phyloP scores from a whole-genome alignment of 495 filamentous ascomycete species.

The Lichenothelia convexa region DNA sequence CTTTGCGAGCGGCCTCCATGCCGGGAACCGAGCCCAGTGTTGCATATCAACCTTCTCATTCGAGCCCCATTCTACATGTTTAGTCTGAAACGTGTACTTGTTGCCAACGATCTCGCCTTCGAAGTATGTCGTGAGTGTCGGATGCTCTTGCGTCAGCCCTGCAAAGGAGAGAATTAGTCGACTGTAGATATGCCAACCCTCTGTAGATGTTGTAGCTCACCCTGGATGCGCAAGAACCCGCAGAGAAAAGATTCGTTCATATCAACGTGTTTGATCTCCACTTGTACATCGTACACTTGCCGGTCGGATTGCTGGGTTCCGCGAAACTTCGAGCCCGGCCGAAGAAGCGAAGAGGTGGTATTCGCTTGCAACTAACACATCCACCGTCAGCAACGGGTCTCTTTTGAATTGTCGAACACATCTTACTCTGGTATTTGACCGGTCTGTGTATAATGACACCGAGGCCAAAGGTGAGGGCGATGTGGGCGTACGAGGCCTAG shows the following conservation, averaged over 20 bases:
- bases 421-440: too few relatives aligned
- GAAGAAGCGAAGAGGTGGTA: slow-evolving; percentile 63
- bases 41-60: slow-evolving; percentile 81
- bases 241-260: slow-evolving; percentile 89
- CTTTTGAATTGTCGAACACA: too few relatives aligned
- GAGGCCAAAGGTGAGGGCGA: too few relatives aligned
- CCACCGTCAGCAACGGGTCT: slow-evolving; percentile 3
- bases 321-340: slow-evolving; percentile 70
- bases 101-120: slow-evolving; percentile 95
- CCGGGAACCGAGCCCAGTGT: slow-evolving; percentile 82
- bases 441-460: too few relatives aligned
- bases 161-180: slow-evolving; percentile 12
- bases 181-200: not conserved
- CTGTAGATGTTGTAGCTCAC: slow-evolving; percentile 30
- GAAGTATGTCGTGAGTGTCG: slow-evolving; percentile 92
- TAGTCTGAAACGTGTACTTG: slow-evolving; percentile 84
- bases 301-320: slow-evolving; percentile 85
- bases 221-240: slow-evolving; percentile 92
- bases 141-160: slow-evolving; percentile 92
- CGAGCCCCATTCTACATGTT: slow-evolving; percentile 79
- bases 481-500: too few relatives aligned
- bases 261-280: slow-evolving; percentile 93
- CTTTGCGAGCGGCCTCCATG: slow-evolving; percentile 62
- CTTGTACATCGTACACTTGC: slow-evolving; percentile 84
- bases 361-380: slow-evolving; percentile 34